Evolutionary conservation across 345 rosid species (phyloP).

Genomic region (Geranium brycei): DNA sequence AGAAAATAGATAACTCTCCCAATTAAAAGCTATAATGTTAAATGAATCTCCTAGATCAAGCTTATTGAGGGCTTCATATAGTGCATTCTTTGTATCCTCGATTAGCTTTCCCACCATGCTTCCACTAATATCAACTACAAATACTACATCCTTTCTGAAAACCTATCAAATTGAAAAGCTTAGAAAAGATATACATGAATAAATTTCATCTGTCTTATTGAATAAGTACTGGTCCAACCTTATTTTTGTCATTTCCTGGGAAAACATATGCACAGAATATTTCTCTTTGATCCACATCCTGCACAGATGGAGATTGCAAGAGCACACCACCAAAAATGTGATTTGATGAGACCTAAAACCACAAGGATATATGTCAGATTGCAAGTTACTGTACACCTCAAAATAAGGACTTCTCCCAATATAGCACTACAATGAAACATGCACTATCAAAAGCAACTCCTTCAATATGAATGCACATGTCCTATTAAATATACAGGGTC

Average conservation of each 20-base stretch:
- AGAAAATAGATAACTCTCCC: conserved; percentile 50
- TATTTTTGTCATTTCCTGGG: conserved; percentile 47
- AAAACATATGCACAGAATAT: conserved; percentile 58
- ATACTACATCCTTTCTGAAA: conserved; percentile 62
- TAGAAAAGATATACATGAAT: conserved; percentile 2
- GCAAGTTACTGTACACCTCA: not conserved
- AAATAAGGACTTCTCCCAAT: no score
- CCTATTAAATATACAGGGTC: not conserved
- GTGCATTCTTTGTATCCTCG: conserved; percentile 50
- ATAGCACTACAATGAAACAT: no score
- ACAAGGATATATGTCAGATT: not conserved
- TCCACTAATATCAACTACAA: conserved; percentile 77
- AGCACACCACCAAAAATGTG: conserved; percentile 59
- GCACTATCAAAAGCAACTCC: not conserved
- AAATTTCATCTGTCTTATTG: not conserved
- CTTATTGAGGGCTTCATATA: conserved; percentile 39
- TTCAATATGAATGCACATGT: not conserved
- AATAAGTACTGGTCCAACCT: conserved; percentile 32
- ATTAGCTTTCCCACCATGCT: conserved; percentile 79
- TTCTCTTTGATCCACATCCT: conserved; percentile 78
- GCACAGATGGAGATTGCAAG: conserved; percentile 58
- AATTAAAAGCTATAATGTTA: conserved; percentile 67
- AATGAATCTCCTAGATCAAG: conserved; percentile 67
- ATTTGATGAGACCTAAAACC: conserved; percentile 39
- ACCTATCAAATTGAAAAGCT: conserved; percentile 35